Evolutionary conservation across 345 rosid genomes (phyloP), one percentile per base, ranked within the genome.

Genomic region (Physaria fendleri): DNA sequence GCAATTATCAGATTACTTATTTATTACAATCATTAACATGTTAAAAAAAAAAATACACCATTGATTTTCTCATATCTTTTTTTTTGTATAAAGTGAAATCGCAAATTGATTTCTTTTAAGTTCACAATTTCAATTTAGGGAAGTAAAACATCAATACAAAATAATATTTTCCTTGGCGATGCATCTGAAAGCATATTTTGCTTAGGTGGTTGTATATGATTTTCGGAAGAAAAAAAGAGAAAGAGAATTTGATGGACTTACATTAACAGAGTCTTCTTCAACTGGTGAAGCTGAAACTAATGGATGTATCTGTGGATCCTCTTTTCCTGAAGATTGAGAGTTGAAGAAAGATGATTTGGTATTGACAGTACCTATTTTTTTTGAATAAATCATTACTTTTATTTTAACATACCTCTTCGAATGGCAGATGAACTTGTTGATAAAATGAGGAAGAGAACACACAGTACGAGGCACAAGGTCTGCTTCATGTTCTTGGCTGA

Each of bases 401-500:
- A n/a, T 59, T 48, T 67, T 56, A 64, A 56, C 42, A 39, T 32
- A 66, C 71, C 56, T n/a, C 66, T 32, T 62, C 52, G 62, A 42
- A 60, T 53, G 44, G 85, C 78, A 22, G 79, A 71, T 3, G 77
- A 22, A 53, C 38, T 59, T 18, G 78, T 66, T 44, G 74, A 65
- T 49, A 75, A 63, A 29, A 75, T 28, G 35, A 80, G 48, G 71
- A 77, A 52, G 45, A 85, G 66, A 64, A 75, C 68, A 58, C 53
- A 51, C 46, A 48, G 54, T 63, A 8, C 28, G 39, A 65, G 64
- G 71, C 21, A 44, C 22, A 74, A 30, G 71, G 32, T 66, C 27
- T 51, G 80, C 82, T 77, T 82, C 92, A 80, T 82, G 62, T 52
- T 69, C 57, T 71, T 28, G 47, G 33, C 34, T 62, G 16, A 16